Conservation (phyloP, 805 yeast genomes). For the Sugiyamaella valdiviana region DNA sequence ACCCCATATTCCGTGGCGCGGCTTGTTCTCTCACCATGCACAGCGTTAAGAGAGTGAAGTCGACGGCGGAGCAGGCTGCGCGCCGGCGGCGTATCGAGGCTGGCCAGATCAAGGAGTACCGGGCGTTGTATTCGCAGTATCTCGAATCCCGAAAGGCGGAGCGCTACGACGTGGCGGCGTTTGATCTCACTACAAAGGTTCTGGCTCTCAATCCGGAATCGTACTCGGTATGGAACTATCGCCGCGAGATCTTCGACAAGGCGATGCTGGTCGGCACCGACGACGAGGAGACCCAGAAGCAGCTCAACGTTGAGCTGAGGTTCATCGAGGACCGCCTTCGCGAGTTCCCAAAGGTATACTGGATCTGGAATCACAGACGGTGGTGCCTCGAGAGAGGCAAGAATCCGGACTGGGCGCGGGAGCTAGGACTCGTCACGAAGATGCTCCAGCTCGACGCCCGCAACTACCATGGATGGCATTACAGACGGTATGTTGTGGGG, state of each 20-base stretch:
- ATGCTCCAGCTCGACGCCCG: conserved; percentile 68
- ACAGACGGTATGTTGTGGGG: conserved; percentile 65
- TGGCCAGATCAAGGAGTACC: conserved; percentile 52
- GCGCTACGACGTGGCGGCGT: conserved; percentile 34
- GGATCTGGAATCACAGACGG: conserved; percentile 92
- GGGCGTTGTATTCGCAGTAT: conserved; percentile 27
- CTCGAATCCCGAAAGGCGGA: conserved; percentile 24
- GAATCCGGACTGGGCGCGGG: conserved; percentile 59
- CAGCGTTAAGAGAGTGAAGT: conserved; percentile 56
- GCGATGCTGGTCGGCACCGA: conserved; percentile 24
- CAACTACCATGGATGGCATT: conserved; percentile 95
- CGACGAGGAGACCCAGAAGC: conserved; percentile 26
- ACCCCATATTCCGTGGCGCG: too few relatives aligned
- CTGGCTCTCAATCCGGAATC: conserved; percentile 74
- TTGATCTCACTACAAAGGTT: conserved; percentile 51
- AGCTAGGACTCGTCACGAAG: conserved; percentile 61
- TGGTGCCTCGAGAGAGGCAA: conserved; percentile 66
- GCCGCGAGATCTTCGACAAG: conserved; percentile 59
- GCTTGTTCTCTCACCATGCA: conserved; percentile 41
- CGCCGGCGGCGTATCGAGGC: conserved; percentile 54
- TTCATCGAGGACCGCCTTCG: conserved; percentile 55
- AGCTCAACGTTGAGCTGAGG: conserved; percentile 51
- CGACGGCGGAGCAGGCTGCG: conserved; percentile 49
- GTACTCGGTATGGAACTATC: conserved; percentile 83
- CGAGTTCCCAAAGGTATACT: conserved; percentile 79